Percentiles rank a stretch among this genome's conserved stretches.
Conservation (phyloP, 495 filamentous ascomycete species). For the Penicillium antarcticum region DNA sequence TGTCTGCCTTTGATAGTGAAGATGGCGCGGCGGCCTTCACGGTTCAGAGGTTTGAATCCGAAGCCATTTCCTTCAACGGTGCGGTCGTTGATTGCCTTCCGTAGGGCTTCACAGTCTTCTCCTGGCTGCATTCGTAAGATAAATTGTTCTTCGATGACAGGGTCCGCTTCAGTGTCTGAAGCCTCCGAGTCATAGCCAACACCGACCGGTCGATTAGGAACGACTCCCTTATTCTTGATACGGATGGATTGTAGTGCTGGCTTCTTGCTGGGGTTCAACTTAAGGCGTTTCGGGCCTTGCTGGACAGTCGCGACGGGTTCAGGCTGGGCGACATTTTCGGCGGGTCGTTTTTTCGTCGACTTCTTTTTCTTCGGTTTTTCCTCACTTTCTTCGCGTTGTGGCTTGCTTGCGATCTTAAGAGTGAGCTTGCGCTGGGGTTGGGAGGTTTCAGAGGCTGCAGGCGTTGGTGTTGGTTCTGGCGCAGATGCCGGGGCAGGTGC, state of each 20-base stretch:
- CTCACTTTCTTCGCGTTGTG: constrained; percentile 23
- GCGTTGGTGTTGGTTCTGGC: constrained; percentile 25
- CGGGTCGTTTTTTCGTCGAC: constrained; percentile 42
- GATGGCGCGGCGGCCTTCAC: constrained; percentile 69
- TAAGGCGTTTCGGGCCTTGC: constrained; percentile 41
- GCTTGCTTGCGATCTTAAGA: constrained; percentile 47
- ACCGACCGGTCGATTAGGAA: constrained; percentile 61
- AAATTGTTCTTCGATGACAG: constrained; percentile 81
- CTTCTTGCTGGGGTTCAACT: constrained; percentile 43
- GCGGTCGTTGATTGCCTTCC: constrained; percentile 65
- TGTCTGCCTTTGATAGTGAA: constrained; percentile 63
- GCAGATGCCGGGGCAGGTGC: constrained; percentile 22
- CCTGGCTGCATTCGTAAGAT: constrained; percentile 86
- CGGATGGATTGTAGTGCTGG: constrained; percentile 45
- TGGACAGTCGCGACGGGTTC: constrained; percentile 20
- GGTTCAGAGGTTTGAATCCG: constrained; percentile 72
- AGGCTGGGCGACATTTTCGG: constrained; percentile 20
- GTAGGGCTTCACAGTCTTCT: constrained; percentile 77
- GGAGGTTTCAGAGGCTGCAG: constrained; percentile 29
- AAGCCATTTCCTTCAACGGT: constrained; percentile 68
- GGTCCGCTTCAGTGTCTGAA: constrained; percentile 83
- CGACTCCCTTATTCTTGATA: constrained; percentile 58
- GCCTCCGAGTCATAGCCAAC: constrained; percentile 98
- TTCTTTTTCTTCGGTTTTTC: constrained; percentile 47
- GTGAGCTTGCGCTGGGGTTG: constrained; percentile 46